These are phyloP conservation scores for Stephania yunnanensis DNA, from an alignment of 164 flowering plant genomes.

Conservation along the genomic window DNA sequence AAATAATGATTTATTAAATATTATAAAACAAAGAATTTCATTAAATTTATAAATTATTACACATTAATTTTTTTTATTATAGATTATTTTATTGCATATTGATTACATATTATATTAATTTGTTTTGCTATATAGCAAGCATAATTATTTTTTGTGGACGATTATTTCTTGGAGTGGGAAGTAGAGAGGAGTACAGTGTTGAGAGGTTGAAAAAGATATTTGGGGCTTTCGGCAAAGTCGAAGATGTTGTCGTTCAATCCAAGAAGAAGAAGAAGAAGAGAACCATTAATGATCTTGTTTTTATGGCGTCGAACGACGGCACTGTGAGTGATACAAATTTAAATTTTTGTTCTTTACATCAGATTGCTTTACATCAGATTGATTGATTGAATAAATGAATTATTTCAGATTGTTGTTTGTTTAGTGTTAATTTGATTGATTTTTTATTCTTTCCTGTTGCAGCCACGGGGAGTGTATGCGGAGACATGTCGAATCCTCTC, in stretches of 20 bases:
- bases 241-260: conserved; percentile 59
- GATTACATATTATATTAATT: too few relatives aligned
- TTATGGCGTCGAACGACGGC: conserved; percentile 64
- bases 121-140: too few relatives aligned
- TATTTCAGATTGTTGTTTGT: background rate
- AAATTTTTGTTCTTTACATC: background rate
- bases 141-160: too few relatives aligned
- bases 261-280: conserved; percentile 44
- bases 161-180: conserved; percentile 69
- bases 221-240: conserved; percentile 66
- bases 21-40: too few relatives aligned
- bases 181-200: conserved; percentile 47
- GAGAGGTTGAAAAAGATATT: conserved; percentile 51
- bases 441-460: conserved; percentile 40
- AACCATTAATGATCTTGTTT: conserved; percentile 55
- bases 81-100: too few relatives aligned
- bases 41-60: too few relatives aligned
- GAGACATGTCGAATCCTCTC: conserved; percentile 64
- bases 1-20: too few relatives aligned
- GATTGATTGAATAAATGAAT: background rate
- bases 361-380: background rate
- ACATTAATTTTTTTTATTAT: too few relatives aligned
- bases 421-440: background rate
- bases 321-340: conserved; percentile 39
- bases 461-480: conserved; percentile 45